A percentile compares a stretch with the other conserved stretches of the same genome.
phyloP scores from a whole-genome alignment of 108 stramenopile genomes.

The Thalassiosira profunda region DNA sequence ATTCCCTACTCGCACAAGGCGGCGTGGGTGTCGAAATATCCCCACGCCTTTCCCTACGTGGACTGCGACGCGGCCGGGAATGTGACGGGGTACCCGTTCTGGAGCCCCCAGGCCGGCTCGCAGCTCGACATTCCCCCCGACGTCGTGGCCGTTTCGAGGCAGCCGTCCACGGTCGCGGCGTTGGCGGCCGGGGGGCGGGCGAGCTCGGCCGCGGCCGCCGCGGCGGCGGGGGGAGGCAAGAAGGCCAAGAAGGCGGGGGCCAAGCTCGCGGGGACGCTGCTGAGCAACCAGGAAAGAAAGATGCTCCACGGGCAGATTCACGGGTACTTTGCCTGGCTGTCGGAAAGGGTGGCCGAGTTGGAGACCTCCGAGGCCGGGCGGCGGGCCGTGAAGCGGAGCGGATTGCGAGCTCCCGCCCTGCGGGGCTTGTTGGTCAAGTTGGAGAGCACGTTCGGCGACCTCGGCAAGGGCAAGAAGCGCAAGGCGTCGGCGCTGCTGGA shows the following conservation, averaged over 20 bases:
- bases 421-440: background rate
- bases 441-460: background rate
- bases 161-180: background rate
- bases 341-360: background rate
- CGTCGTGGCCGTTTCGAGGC: background rate
- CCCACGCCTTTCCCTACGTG: slow-evolving; percentile 9
- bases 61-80: background rate
- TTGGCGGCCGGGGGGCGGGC: background rate
- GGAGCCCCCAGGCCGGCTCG: background rate
- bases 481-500: too few species aligned
- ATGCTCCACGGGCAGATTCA: slow-evolving; percentile 14
- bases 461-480: too few species aligned
- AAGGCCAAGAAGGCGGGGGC: background rate
- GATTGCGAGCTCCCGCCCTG: background rate
- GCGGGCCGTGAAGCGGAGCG: background rate
- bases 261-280: background rate
- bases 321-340: slow-evolving; percentile 12
- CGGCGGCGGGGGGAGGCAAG: background rate
- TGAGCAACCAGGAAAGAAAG: background rate
- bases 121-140: slow-evolving; percentile 17
- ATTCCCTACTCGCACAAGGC: slow-evolving; percentile 12
- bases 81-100: slow-evolving; percentile 10
- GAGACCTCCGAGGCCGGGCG: slow-evolving; percentile 8
- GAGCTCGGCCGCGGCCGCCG: background rate
- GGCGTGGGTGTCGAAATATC: slow-evolving; percentile 9